Conservation (phyloP, 306 rosid genomes). For the Trifolium pratense region DNA sequence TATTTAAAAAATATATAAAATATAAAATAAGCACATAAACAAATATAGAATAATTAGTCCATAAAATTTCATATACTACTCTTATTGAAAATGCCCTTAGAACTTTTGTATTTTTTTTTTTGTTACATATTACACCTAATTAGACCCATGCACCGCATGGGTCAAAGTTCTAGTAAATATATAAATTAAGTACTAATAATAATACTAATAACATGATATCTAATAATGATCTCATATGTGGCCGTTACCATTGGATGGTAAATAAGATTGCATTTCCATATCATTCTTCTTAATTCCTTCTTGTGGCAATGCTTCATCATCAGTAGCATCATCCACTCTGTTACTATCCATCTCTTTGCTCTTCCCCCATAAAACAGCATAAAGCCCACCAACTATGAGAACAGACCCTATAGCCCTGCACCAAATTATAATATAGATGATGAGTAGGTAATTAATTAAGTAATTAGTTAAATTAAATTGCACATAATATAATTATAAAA, state of each 20-base stretch:
- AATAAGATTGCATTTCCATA: constrained; percentile 42
- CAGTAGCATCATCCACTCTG: not conserved
- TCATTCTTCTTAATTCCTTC: not conserved
- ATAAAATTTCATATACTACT: too few species aligned
- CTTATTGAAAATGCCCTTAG: too few species aligned
- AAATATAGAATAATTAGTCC: too few species aligned
- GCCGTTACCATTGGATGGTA: constrained; percentile 37
- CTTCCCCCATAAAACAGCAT: constrained; percentile 84
- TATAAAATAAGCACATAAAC: too few species aligned
- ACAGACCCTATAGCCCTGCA: constrained; percentile 64
- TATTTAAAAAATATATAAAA: too few species aligned
- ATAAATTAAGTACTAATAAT: not conserved
- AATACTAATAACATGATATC: not conserved
- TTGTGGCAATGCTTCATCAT: not conserved
- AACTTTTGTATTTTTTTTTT: too few species aligned
- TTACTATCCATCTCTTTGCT: constrained; percentile 50
- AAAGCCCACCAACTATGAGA: constrained; percentile 69
- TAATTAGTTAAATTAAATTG: too few species aligned
- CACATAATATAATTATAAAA: not conserved
- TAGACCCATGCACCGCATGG: too few species aligned
- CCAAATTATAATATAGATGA: not conserved
- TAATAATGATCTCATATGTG: not conserved
- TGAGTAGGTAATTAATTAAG: not conserved
- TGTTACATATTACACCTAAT: too few species aligned
- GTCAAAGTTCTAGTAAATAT: not conserved